Percentiles rank a stretch among this genome's conserved stretches.
Evolutionary conservation across 805 yeast species (phyloP).

Genomic region (Sugiyamaella marilandica): DNA sequence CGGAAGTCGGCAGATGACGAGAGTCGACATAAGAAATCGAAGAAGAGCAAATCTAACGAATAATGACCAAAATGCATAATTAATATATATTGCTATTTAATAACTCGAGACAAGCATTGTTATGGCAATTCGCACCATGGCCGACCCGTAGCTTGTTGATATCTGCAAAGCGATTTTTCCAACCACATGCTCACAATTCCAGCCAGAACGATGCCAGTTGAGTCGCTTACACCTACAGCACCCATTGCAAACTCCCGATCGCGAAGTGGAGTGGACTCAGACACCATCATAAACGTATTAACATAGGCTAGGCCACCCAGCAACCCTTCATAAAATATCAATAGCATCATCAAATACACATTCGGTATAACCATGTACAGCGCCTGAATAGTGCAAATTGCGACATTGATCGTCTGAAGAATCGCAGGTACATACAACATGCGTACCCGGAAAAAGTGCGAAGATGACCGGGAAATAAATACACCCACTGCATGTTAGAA

Average conservation of each 20-base stretch:
- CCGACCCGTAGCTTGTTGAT: slow-evolving; percentile 67
- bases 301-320: slow-evolving; percentile 89
- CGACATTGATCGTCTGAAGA: slow-evolving; percentile 63
- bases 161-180: slow-evolving; percentile 66
- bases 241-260: slow-evolving; percentile 79
- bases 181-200: slow-evolving; percentile 70
- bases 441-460: slow-evolving; percentile 54
- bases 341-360: slow-evolving; percentile 55
- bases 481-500: slow-evolving; percentile 58
- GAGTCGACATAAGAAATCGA: neutral
- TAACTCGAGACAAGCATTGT: neutral
- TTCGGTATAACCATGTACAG: slow-evolving; percentile 50
- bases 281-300: slow-evolving; percentile 76
- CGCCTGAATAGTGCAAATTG: slow-evolving; percentile 60
- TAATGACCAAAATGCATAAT: neutral
- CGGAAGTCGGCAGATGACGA: neutral
- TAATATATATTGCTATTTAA: neutral
- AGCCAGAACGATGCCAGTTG: slow-evolving; percentile 78
- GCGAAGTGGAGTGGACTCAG: slow-evolving; percentile 47
- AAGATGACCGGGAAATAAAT: slow-evolving; percentile 83
- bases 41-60: neutral
- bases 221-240: slow-evolving; percentile 76
- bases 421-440: slow-evolving; percentile 57
- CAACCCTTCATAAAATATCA: slow-evolving; percentile 79
- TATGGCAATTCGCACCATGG: slow-evolving; percentile 59